A percentile compares a stretch with the other conserved stretches of the same genome.
phyloP scores from a whole-genome alignment of 257 asterid species.

The Petunia axillaris region DNA sequence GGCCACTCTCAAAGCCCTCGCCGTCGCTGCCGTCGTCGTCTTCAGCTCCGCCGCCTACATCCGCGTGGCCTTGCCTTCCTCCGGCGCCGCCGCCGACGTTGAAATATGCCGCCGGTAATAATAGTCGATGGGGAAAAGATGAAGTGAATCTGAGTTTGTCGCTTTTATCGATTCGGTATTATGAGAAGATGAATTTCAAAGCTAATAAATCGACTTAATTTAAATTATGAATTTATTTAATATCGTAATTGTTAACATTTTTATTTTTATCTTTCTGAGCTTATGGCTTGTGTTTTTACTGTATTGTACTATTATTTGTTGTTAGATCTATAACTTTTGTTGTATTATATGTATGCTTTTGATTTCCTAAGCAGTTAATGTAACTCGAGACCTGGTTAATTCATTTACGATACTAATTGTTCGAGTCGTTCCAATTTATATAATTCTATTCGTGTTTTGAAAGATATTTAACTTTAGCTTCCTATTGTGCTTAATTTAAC shows the following conservation, averaged over 20 bases:
- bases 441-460: no score
- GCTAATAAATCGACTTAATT: conserved; percentile 44
- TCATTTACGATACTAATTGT: background rate
- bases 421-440: no score
- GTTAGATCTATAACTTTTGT: background rate
- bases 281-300: conserved; percentile 6
- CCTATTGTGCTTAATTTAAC: no score
- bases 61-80: conserved; percentile 72
- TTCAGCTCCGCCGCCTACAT: conserved; percentile 38
- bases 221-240: background rate
- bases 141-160: conserved; percentile 92
- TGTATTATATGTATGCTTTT: conserved; percentile 24
- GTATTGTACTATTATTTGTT: conserved; percentile 4
- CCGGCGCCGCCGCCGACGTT: conserved; percentile 42
- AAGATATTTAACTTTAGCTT: no score
- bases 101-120: conserved; percentile 38
- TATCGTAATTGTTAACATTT: conserved; percentile 11
- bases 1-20: conserved; percentile 78
- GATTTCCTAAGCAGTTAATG: conserved; percentile 12
- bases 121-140: conserved; percentile 92
- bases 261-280: background rate
- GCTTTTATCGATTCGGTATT: conserved; percentile 81
- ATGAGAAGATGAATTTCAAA: conserved; percentile 80
- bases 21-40: conserved; percentile 44
- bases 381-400: conserved; percentile 9